Base-by-base conservation (phyloP, 805 yeast species). In the Lachancea meyersii region DNA sequence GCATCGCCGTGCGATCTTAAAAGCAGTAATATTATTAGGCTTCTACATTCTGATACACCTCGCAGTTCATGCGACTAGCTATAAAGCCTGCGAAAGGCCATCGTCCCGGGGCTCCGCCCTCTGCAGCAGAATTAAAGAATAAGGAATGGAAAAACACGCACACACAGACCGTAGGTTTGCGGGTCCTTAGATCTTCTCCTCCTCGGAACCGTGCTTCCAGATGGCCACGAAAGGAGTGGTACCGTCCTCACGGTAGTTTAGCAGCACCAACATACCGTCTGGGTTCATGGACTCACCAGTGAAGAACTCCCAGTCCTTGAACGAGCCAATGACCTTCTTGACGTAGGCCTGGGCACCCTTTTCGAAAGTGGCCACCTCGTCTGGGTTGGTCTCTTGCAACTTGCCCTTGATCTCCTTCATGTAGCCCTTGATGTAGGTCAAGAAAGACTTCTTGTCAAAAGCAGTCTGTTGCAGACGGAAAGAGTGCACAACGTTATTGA, bases 221-320 rank as follows among this genome's bases (percentile, higher is more conserved):
- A 89, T 82, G 55, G 89, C 87, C 65, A 91, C 93, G 76, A 68
- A 93, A 67, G 98, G 98, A 60, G 98, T 93, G 62, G 81, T 76
- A 77, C 98, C 98, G 69, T 93, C 97, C 78, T 93, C 98, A 76
- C 98, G 94, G 88, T 91, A 93, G 94, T 93, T 93, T 73, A 93
- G 85, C 71, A 93, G 80, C 59, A 88, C 87, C 67, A 93, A 74
- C 98, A 93, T 93, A 60, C 83, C 98, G 73, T 93, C 98, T 71
- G 98, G 98, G 81, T 93, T 97, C 98, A 93, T 93, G 68, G 96
- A 85, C 78, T 91, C 97, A 79, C 98, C 97, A 59, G 96, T 91
- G 89, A 73, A 93, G 80, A 93, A 93, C 69, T 93, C 98, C 95
- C 94, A 93, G 81, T 93, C 98, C 68, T 83, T 84, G 93, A 93